phyloP scores from a whole-genome alignment of 2,329 filamentous ascomycete species.

The Penicillium janthinellum region DNA sequence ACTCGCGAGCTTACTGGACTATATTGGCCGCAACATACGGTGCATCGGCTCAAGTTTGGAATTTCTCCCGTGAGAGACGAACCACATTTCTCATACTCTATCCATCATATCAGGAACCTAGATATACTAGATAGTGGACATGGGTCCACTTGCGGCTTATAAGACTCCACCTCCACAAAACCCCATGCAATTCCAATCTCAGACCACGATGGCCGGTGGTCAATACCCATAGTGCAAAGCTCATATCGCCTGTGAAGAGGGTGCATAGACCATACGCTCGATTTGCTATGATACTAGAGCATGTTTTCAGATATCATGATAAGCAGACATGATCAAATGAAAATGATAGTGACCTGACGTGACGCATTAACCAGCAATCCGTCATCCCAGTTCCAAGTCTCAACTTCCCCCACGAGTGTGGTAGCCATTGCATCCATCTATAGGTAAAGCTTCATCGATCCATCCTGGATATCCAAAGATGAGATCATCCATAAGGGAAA shows the following conservation, averaged over 20 bases:
- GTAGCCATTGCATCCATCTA: neutral
- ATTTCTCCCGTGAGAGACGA: no score
- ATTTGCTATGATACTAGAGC: neutral
- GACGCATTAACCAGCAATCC: neutral
- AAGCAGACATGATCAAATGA: neutral
- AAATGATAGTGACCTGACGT: neutral
- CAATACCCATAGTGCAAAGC: no score
- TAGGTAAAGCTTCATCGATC: neutral
- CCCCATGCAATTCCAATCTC: no score
- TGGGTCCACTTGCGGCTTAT: neutral
- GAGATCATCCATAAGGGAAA: neutral
- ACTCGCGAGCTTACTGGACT: no score
- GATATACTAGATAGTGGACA: neutral
- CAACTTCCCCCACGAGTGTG: no score
- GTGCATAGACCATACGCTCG: no score
- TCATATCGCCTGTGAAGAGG: no score
- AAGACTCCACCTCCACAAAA: neutral
- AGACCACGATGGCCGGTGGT: no score
- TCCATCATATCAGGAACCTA: no score
- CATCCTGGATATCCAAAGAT: neutral
- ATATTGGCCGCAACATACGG: no score
- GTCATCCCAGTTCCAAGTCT: neutral
- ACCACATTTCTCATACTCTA: no score
- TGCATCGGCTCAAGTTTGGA: no score
- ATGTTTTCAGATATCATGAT: neutral